phyloP scores from a whole-genome alignment of 140 eudicot genomes.

The Senecio squalidus region DNA sequence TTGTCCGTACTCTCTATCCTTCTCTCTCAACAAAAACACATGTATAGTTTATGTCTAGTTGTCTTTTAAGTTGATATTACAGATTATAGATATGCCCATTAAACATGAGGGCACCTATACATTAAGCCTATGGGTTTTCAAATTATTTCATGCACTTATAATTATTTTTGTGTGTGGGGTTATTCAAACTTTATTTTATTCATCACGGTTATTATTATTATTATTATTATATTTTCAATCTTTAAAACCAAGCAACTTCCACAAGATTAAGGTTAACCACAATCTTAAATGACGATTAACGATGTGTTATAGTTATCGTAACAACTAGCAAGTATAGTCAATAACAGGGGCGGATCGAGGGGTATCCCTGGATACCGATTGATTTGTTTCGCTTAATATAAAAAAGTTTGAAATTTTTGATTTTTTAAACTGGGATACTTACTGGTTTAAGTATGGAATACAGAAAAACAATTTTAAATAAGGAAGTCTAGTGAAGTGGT shows the following conservation, averaged over 20 bases:
- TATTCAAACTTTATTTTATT: background rate
- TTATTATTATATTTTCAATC: background rate
- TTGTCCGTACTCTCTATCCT: constrained; percentile 1
- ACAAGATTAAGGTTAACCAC: no score
- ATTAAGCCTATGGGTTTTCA: background rate
- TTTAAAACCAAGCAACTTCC: constrained; percentile 9
- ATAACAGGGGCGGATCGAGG: no score
- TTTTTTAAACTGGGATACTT: no score
- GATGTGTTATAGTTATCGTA: no score
- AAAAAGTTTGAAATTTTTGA: no score
- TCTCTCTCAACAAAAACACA: constrained; percentile 7
- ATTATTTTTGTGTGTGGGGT: constrained; percentile 13
- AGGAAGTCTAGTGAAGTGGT: no score
- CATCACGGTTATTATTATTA: background rate
- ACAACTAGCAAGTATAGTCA: no score
- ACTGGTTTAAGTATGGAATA: no score
- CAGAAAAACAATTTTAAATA: no score
- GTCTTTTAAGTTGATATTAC: constrained; percentile 8
- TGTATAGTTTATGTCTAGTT: constrained; percentile 6
- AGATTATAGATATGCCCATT: background rate
- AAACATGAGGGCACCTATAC: background rate
- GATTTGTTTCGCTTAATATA: no score
- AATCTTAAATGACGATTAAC: no score
- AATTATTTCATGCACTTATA: constrained; percentile 17
- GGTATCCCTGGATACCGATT: no score